These are phyloP conservation scores for Babesia ovata DNA, from an alignment of 169 alveolate species.

Conservation along the genomic window DNA sequence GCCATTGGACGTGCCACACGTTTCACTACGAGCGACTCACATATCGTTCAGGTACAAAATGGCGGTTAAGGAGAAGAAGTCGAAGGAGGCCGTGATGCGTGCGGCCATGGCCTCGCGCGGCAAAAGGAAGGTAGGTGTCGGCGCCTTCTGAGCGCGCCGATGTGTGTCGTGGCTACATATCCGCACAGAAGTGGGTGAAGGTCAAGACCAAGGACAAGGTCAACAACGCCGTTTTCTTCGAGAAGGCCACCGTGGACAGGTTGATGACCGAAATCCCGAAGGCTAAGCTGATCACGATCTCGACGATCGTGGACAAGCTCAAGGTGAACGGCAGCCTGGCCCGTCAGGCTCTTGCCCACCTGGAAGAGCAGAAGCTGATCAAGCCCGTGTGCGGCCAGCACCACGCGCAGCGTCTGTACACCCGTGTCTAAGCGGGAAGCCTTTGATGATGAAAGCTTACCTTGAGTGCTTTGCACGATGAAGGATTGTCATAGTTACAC, in stretches of 20 bases:
- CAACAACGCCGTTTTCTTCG: conserved; percentile 93
- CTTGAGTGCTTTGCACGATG: conserved; percentile 47
- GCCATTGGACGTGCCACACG: not conserved
- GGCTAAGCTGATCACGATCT: conserved; percentile 89
- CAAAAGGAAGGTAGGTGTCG: conserved; percentile 57
- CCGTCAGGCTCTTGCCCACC: conserved; percentile 85
- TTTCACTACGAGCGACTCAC: too few relatives aligned
- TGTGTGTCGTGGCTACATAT: not conserved
- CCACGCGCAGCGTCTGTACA: conserved; percentile 83
- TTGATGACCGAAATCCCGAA: conserved; percentile 90
- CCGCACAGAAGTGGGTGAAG: conserved; percentile 89
- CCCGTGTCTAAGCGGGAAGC: conserved; percentile 62
- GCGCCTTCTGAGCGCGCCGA: not conserved
- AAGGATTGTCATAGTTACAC: conserved; percentile 58
- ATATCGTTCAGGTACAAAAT: conserved; percentile 27
- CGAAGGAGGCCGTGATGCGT: conserved; percentile 71
- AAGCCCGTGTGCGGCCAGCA: conserved; percentile 86
- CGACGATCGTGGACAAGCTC: conserved; percentile 89
- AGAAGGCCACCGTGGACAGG: conserved; percentile 89
- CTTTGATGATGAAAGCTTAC: conserved; percentile 25
- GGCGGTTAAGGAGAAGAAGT: conserved; percentile 73
- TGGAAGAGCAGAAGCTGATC: conserved; percentile 81
- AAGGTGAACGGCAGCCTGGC: conserved; percentile 90
- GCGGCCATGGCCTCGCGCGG: conserved; percentile 76
- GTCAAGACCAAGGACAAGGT: conserved; percentile 93